These are phyloP conservation scores for Paracoccidioides brasiliensis DNA, from an alignment of 2,329 filamentous ascomycete genomes.

Conservation along the genomic window DNA sequence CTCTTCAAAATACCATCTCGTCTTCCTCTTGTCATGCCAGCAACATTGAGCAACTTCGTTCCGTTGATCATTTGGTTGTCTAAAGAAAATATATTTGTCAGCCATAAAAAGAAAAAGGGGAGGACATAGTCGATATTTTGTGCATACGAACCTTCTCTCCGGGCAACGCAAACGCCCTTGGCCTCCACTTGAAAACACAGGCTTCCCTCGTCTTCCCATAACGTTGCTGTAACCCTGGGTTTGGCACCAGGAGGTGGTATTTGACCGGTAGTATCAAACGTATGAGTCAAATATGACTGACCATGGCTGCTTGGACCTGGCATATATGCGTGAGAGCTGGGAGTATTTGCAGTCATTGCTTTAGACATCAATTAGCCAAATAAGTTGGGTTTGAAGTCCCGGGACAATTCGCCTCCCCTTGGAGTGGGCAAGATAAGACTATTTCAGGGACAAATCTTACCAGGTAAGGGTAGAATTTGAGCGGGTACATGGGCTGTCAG, in stretches of 20 bases:
- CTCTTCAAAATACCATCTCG: conserved; percentile 95
- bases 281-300: conserved; percentile 38
- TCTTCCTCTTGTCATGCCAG: conserved; percentile 91
- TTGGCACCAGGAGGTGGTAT: conserved; percentile 89
- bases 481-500: conserved; percentile 55
- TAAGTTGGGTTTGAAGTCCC: not conserved
- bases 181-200: conserved; percentile 97
- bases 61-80: conserved; percentile 99
- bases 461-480: conserved; percentile 56
- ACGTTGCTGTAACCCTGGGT: conserved; percentile 83
- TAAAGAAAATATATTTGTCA: conserved; percentile 25
- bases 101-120: not conserved
- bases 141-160: conserved; percentile 61
- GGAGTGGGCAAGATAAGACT: not conserved
- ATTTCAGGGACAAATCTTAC: conserved; percentile 17
- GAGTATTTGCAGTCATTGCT: conserved; percentile 30
- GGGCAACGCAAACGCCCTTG: conserved; percentile 85
- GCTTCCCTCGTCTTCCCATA: conserved; percentile 98
- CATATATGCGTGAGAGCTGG: conserved; percentile 26
- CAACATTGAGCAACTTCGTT: conserved; percentile 91
- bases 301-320: conserved; percentile 27
- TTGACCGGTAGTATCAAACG: conserved; percentile 82
- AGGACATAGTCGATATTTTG: not conserved
- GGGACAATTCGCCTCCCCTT: not conserved
- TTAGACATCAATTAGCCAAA: conserved; percentile 7